Percentiles rank a stretch among this genome's conserved stretches.
Evolutionary conservation across 805 yeast species (phyloP).

Genomic region (Candida broadrunensis): DNA sequence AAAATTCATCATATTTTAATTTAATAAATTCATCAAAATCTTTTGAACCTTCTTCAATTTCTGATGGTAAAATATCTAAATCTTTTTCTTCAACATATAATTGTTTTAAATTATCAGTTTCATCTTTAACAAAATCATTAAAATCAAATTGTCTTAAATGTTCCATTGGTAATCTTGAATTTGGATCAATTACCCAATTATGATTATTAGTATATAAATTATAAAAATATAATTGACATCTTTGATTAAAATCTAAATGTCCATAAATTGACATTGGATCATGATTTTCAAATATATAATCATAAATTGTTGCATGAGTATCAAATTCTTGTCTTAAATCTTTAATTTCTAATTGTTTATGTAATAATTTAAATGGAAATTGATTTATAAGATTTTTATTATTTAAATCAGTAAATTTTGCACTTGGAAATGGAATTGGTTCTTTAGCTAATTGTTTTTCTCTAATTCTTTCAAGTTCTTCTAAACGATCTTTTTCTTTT

Average conservation of each 20-base stretch:
- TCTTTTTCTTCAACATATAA: constrained; percentile 21
- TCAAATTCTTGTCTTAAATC: constrained; percentile 17
- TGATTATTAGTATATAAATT: constrained; percentile 35
- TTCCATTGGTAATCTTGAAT: constrained; percentile 19
- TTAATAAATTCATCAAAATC: constrained; percentile 25
- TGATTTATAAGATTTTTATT: constrained; percentile 2
- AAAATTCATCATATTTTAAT: constrained; percentile 22
- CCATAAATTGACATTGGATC: constrained; percentile 16
- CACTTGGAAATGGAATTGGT: neutral
- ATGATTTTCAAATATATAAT: constrained; percentile 19
- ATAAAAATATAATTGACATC: constrained; percentile 47
- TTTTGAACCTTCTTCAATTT: neutral
- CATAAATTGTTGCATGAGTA: constrained; percentile 18
- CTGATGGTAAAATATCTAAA: constrained; percentile 11
- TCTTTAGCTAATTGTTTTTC: neutral
- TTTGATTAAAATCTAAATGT: constrained; percentile 24
- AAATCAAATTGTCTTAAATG: constrained; percentile 29
- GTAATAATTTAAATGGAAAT: constrained; percentile 9
- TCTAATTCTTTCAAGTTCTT: neutral
- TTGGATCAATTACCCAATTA: constrained; percentile 45
- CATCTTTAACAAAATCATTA: constrained; percentile 21
- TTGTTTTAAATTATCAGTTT: constrained; percentile 23
- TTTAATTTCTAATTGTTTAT: constrained; percentile 10
- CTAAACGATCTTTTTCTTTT: neutral
- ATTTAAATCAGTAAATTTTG: neutral